Evolutionary conservation across 2,329 filamentous ascomycete genomes (phyloP).

Genomic region (Botrytis hyacinthi): DNA sequence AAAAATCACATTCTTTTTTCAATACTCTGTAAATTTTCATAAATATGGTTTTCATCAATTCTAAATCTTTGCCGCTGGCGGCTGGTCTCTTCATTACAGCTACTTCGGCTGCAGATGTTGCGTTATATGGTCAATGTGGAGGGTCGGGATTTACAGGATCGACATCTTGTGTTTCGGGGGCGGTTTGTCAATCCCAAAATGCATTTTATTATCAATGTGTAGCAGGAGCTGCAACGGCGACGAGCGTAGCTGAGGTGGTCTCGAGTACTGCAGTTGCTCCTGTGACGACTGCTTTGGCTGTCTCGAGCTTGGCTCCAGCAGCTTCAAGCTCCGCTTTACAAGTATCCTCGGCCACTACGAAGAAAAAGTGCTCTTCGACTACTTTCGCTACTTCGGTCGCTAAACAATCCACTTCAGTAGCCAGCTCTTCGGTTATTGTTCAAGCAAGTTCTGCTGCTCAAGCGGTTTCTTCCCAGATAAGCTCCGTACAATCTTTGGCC

Average conservation of each 20-base stretch:
- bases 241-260: background rate
- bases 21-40: background rate
- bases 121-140: slow-evolving; percentile 30
- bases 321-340: background rate
- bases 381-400: background rate
- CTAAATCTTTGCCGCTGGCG: background rate
- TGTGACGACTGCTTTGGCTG: background rate
- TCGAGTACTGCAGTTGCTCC: background rate
- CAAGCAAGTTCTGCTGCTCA: background rate
- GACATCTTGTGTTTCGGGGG: slow-evolving; percentile 36
- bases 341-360: background rate
- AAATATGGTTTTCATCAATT: background rate
- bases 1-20: background rate
- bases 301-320: background rate
- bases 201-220: slow-evolving; percentile 15
- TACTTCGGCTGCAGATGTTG: slow-evolving; percentile 5
- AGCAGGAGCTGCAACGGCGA: background rate
- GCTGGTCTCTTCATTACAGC: background rate
- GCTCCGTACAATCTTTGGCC: background rate
- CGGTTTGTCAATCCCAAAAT: slow-evolving; percentile 13
- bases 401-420: background rate
- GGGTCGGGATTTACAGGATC: slow-evolving; percentile 36
- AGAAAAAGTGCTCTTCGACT: background rate
- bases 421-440: background rate
- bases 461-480: background rate